These are phyloP conservation scores for Yamadazyma blattariae DNA, from an alignment of 1,139 yeast genomes.

Conservation along the genomic window DNA sequence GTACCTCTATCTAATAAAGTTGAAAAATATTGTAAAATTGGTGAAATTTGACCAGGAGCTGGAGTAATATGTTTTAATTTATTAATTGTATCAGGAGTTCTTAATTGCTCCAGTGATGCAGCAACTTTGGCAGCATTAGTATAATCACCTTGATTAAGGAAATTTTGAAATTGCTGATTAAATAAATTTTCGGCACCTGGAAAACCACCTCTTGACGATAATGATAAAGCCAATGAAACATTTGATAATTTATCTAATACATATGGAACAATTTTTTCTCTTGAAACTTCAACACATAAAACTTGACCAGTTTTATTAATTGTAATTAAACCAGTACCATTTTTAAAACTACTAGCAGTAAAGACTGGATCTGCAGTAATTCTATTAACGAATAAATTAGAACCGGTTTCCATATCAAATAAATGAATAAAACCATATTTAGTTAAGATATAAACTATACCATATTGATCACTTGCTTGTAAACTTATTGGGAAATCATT, in stretches of 20 bases:
- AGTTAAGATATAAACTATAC: slow-evolving; percentile 84
- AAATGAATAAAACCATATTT: slow-evolving; percentile 96
- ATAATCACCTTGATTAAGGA: slow-evolving; percentile 83
- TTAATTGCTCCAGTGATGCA: slow-evolving; percentile 88
- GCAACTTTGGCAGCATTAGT: slow-evolving; percentile 95
- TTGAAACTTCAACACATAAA: slow-evolving; percentile 85
- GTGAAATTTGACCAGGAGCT: slow-evolving; percentile 95
- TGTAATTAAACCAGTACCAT: slow-evolving; percentile 82
- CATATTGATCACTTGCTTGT: slow-evolving; percentile 82
- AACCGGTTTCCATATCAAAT: slow-evolving; percentile 90
- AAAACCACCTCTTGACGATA: slow-evolving; percentile 93
- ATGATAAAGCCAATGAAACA: slow-evolving; percentile 79
- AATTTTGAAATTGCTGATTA: slow-evolving; percentile 85
- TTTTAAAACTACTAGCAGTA: slow-evolving; percentile 76
- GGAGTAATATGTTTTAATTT: slow-evolving; percentile 89
- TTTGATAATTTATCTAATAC: slow-evolving; percentile 84
- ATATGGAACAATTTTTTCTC: slow-evolving; percentile 84
- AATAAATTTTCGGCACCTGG: slow-evolving; percentile 96
- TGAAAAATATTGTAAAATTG: slow-evolving; percentile 89
- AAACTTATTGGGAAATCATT: slow-evolving; percentile 96
- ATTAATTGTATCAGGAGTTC: slow-evolving; percentile 93
- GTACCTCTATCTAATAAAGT: slow-evolving; percentile 91
- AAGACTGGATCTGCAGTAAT: slow-evolving; percentile 96
- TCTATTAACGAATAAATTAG: slow-evolving; percentile 91
- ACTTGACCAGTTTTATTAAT: slow-evolving; percentile 96